These are phyloP conservation scores for Rosa multiflora DNA, from an alignment of 306 rosid species.

Conservation along the genomic window DNA sequence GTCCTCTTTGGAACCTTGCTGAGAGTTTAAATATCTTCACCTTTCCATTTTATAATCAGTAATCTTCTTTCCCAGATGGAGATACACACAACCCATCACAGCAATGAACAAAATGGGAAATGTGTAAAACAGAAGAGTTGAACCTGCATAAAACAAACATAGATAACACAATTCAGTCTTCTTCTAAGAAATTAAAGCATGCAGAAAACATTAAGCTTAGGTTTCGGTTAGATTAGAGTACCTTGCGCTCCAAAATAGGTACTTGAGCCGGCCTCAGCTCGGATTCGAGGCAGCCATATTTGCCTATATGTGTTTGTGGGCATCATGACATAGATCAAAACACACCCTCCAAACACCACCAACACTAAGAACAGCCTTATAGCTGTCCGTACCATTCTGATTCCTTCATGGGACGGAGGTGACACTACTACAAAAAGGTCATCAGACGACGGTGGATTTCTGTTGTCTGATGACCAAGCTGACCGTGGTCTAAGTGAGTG, in stretches of 20 bases:
- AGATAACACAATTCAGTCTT: neutral
- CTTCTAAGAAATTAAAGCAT: neutral
- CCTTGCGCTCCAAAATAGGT: slow-evolving; percentile 59
- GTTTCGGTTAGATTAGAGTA: slow-evolving; percentile 3
- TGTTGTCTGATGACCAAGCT: no score
- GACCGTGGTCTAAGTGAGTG: no score
- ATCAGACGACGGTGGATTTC: no score
- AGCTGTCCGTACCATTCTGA: neutral
- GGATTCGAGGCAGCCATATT: neutral
- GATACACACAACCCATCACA: slow-evolving; percentile 54
- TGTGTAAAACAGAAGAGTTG: slow-evolving; percentile 40
- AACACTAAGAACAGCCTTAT: neutral
- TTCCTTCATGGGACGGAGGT: slow-evolving; percentile 19
- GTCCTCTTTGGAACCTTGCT: no score
- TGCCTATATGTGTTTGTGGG: neutral
- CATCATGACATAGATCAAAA: neutral
- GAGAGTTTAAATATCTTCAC: slow-evolving; percentile 1
- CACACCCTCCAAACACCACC: neutral
- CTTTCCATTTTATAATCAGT: slow-evolving; percentile 18
- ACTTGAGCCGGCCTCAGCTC: neutral
- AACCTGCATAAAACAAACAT: slow-evolving; percentile 34
- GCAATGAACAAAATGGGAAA: slow-evolving; percentile 66
- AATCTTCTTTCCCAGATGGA: slow-evolving; percentile 45
- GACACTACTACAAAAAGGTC: no score
- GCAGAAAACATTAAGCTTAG: neutral